Conservation (phyloP, 257 asterid genomes). For the Solanum stenotomum region DNA sequence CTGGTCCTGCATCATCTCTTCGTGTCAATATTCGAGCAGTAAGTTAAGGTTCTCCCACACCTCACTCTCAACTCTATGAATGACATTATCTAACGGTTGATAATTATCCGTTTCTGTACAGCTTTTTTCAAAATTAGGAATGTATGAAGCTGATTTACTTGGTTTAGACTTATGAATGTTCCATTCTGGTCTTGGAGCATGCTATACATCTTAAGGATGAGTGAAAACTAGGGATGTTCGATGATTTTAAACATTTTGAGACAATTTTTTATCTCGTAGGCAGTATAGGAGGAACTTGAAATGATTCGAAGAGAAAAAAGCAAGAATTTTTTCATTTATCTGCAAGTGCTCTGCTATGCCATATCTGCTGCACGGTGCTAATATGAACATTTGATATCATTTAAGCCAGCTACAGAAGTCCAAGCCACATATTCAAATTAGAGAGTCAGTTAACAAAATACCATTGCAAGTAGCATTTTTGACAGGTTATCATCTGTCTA, state of each 20-base stretch:
- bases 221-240: not conserved
- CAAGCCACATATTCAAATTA: not conserved
- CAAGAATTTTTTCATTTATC: not conserved
- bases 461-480: not conserved
- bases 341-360: not conserved
- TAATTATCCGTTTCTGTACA: not conserved
- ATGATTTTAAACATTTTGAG: not conserved
- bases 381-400: not conserved
- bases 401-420: not conserved
- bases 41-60: conserved; percentile 20
- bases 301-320: not conserved
- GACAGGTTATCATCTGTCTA: not conserved
- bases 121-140: not conserved
- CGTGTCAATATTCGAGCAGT: conserved; percentile 97
- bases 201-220: not conserved
- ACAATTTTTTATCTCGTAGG: not conserved
- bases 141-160: not conserved
- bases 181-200: not conserved
- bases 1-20: conserved; percentile 92
- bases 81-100: not conserved
- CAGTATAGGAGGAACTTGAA: not conserved
- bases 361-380: not conserved
- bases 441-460: not conserved
- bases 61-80: not conserved
- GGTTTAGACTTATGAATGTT: not conserved